Base-by-base conservation (phyloP, 768 basidiomycete genomes). In the Lentinula lateritia region DNA sequence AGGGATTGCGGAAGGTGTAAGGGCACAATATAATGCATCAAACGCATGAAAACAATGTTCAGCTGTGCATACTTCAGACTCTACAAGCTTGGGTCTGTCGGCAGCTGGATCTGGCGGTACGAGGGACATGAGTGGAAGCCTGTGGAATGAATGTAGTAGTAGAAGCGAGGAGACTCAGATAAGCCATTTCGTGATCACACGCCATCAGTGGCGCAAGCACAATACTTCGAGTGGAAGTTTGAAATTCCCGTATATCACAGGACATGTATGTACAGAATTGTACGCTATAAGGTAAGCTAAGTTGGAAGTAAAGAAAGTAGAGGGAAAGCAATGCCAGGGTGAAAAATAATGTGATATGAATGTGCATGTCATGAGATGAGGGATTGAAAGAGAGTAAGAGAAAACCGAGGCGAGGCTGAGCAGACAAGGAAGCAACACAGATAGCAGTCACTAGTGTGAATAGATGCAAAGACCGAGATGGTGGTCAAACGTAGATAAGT, bases 1-100 rank as follows among this genome's bases (percentile, higher is more conserved):
- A 5, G 86, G 85, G 41, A 75, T 70, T n/a, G 77, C 75, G 41
- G 66, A 65, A 34, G 72, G 69, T 2, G 85, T 85, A 66, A 94
- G 83, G n/a, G 83, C 79, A 70, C 90, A 92, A 72, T 89, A 92
- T 59, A 93, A 78, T 35, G 87, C 76, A 69, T 93, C 92, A 70
- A 92, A 94, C 50, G 89, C 89, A 71, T 89, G 81, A 70, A 85
- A 92, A 69, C 88, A 90, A 71, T 94, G 92, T 66, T 90, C 86
- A 38, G 80, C 82, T 16, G 75, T 80, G 78, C 92, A 93, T 66
- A 78, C 75, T 63, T 77, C 69, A 66, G 72, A 67, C 64, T 75
- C 79, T 67, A 74, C 69, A 65, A 68, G 68, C 16, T 70, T 63
- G 63, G 66, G 62, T 66, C 63, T 65, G 63, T 75, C 75, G 66